Percentiles rank a stretch among this genome's conserved stretches.
phyloP scores from a whole-genome alignment of 495 filamentous ascomycete species.

The Neurospora sp. region DNA sequence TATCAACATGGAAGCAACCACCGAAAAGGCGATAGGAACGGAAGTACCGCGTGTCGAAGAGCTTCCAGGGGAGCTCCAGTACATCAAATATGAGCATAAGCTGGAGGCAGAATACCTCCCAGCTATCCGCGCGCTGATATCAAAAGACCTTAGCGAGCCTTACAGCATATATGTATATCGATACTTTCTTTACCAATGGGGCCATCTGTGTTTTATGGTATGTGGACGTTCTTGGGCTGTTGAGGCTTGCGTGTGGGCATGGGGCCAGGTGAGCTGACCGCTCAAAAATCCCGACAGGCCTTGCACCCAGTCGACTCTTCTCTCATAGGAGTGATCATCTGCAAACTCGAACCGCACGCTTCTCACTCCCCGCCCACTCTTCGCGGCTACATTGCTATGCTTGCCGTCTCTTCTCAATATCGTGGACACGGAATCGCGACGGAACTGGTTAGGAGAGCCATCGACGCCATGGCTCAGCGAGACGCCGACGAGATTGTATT shows the following conservation, averaged over 20 bases:
- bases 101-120: conserved; percentile 76
- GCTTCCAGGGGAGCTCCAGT: conserved; percentile 51
- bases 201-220: conserved; percentile 88
- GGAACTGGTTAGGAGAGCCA: conserved; percentile 75
- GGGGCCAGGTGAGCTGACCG: conserved; percentile 2
- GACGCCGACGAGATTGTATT: conserved; percentile 91
- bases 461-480: conserved; percentile 77
- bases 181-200: conserved; percentile 98
- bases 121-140: conserved; percentile 85
- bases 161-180: conserved; percentile 99
- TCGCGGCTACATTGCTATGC: conserved; percentile 97
- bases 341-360: conserved; percentile 83
- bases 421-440: conserved; percentile 88
- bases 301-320: conserved; percentile 45
- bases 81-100: conserved; percentile 70
- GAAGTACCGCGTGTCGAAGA: conserved; percentile 7
- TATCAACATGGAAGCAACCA: conserved; percentile 10
- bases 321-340: conserved; percentile 83
- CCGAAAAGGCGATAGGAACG: not conserved
- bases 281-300: conserved; percentile 38
- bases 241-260: not conserved
- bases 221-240: not conserved
- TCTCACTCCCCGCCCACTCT: conserved; percentile 58
- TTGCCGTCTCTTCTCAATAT: conserved; percentile 70
- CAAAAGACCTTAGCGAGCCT: conserved; percentile 92